Conservation (phyloP, 768 basidiomycete species). For the Boletus vermiculosoides region DNA sequence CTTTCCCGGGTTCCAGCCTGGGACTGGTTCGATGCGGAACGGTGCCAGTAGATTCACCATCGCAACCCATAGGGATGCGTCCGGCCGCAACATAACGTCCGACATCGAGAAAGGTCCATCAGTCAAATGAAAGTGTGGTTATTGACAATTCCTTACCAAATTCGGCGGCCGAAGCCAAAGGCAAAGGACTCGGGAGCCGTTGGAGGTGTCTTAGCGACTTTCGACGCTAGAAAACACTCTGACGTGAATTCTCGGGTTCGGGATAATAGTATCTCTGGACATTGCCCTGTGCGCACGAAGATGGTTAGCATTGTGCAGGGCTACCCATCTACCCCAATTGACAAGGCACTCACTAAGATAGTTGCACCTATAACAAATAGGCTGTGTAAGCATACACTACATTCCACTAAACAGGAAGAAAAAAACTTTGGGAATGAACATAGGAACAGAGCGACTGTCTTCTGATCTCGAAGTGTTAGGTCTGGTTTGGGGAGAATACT, state of each 20-base stretch:
- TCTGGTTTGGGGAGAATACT: no score
- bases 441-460: no score
- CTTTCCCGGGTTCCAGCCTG: not conserved
- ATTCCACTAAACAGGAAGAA: not conserved
- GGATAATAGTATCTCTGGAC: constrained; percentile 35
- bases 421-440: constrained; percentile 44
- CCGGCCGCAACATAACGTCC: constrained; percentile 40
- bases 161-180: constrained; percentile 42
- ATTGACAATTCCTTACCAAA: not conserved
- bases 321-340: not conserved
- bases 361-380: constrained; percentile 1
- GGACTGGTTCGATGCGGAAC: constrained; percentile 3
- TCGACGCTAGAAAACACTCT: constrained; percentile 26
- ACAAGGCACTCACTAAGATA: constrained; percentile 5
- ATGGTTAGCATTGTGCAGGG: not conserved
- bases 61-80: constrained; percentile 29
- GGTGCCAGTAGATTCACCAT: constrained; percentile 9
- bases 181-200: constrained; percentile 3
- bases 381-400: not conserved
- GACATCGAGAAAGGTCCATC: constrained; percentile 25
- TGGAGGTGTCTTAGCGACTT: not conserved
- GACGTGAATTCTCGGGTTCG: constrained; percentile 36
- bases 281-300: constrained; percentile 25
- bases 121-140: not conserved
- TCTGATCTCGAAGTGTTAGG: no score